These are phyloP conservation scores for Cladosporium halotolerans DNA, from an alignment of 2,329 filamentous ascomycete genomes.

Conservation along the genomic window DNA sequence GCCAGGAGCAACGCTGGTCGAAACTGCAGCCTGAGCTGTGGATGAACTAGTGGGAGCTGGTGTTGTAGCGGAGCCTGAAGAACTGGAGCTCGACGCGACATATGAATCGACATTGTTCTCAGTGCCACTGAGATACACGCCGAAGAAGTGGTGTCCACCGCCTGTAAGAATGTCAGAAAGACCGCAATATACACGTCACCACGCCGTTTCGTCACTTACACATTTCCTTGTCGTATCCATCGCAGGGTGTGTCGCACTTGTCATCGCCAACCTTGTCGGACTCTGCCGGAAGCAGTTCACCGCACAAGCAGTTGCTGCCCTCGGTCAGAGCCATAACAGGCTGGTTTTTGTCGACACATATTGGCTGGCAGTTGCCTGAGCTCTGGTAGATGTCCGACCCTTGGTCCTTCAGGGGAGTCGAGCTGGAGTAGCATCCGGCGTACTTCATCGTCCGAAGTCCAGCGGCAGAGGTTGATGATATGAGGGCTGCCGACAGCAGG, in stretches of 20 bases:
- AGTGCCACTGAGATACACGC: conserved; percentile 48
- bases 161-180: conserved; percentile 39
- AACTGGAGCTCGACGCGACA: conserved; percentile 15
- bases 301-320: conserved; percentile 66
- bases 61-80: conserved; percentile 11
- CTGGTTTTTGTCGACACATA: conserved; percentile 43
- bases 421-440: conserved; percentile 48
- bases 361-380: conserved; percentile 48
- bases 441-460: conserved; percentile 17
- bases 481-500: conserved; percentile 11
- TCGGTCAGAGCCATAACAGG: conserved; percentile 58
- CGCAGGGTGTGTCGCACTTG: conserved; percentile 61
- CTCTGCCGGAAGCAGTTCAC: conserved; percentile 58
- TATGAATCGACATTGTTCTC: conserved; percentile 33
- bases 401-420: conserved; percentile 42
- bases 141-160: conserved; percentile 50
- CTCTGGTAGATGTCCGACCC: conserved; percentile 49
- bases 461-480: conserved; percentile 6
- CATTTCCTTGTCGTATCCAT: conserved; percentile 54
- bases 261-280: conserved; percentile 49
- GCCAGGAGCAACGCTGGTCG: conserved; percentile 28
- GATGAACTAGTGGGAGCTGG: conserved; percentile 15
- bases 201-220: conserved; percentile 46
- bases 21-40: conserved; percentile 19
- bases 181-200: conserved; percentile 25